Base-by-base conservation (phyloP, 495 filamentous ascomycete genomes). In the Tuber brumale region DNA sequence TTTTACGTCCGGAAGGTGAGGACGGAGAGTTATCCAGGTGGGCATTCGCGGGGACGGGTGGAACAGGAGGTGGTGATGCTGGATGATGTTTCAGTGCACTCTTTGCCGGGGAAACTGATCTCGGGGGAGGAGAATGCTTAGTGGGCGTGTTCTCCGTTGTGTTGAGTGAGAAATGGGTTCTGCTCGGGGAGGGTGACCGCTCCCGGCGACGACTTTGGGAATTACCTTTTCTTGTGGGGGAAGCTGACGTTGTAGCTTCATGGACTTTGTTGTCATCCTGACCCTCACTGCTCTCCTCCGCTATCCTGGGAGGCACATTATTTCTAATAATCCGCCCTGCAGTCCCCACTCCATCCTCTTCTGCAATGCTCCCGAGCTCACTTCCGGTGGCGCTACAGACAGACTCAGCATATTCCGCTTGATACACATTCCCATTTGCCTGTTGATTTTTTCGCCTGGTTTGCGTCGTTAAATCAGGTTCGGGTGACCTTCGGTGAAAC, bases 291-390 rank as follows among this genome's bases (percentile, higher is more conserved):
- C 6, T 37, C 2, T 73, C 70, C n/a, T 77, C 77, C 8, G 23
- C 43, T 19, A 75, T 71, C 70, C 70, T 46, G 6, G 46, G 12
- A 18, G 72, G 18, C 39, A 16, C 69, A 43, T 69, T 35, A 31
- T 51, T 10, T 66, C n/a, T 66, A 31, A 66, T 16, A 5, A n/a
- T 66, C 57, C 57, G 57, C 57, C 57, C 57, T 12, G 27, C 27
- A 66, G 57, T 8, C 27, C 27, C 27, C 57, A n/a, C 57, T 66
- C 57, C 48, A 57, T 79, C 72, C 39, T 78, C 69, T 21, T 81
- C 80, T 10, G 73, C 71, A 45, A 82, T 81, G 35, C 80, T 79
- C n/a, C 70, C 79, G 37, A 81, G 71, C 37, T 81, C 79, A 16
- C 46, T 71, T 3, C 43, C 45, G 45, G 71, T 73, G 45, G 66